Conservation (phyloP, 1,284 basidiomycete genomes). For the Rhodotorula sp. region DNA sequence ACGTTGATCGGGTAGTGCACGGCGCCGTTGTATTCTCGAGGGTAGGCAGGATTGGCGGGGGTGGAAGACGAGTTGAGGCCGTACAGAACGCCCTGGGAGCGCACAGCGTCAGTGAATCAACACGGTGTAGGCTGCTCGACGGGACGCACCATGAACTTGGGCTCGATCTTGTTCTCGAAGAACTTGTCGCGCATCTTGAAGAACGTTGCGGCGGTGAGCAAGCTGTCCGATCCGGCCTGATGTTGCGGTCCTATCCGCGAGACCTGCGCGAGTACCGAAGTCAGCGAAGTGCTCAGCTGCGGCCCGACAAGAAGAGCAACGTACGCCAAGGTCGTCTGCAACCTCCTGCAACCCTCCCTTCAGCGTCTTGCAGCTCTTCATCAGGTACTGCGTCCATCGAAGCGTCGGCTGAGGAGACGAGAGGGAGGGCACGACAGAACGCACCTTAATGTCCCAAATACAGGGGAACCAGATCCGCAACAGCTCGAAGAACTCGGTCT, state of each 20-base stretch:
- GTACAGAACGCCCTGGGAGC: slow-evolving; percentile 35
- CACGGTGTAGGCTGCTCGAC: fast-evolving
- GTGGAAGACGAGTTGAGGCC: slow-evolving; percentile 35
- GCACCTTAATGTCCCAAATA: slow-evolving; percentile 83
- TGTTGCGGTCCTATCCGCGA: slow-evolving; percentile 87
- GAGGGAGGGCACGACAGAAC: not conserved
- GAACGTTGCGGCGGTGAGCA: slow-evolving; percentile 88
- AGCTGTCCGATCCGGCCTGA: slow-evolving; percentile 92
- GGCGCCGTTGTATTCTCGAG: slow-evolving; percentile 38
- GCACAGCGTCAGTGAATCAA: not conserved
- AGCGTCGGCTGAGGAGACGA: not conserved
- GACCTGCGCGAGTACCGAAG: slow-evolving; percentile 57
- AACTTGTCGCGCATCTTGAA: slow-evolving; percentile 93
- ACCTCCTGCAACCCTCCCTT: slow-evolving; percentile 95
- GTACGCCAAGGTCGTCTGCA: slow-evolving; percentile 84
- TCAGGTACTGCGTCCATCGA: slow-evolving; percentile 65
- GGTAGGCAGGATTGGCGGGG: slow-evolving; percentile 17
- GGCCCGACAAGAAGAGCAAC: slow-evolving; percentile 11
- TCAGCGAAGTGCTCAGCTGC: not conserved
- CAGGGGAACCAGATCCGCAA: slow-evolving; percentile 92
- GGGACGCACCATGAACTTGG: slow-evolving; percentile 36
- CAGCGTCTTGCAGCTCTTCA: slow-evolving; percentile 80
- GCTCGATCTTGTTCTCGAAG: slow-evolving; percentile 79
- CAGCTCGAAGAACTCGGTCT: slow-evolving; percentile 86
- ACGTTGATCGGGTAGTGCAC: slow-evolving; percentile 37